A percentile compares a stretch with the other conserved stretches of the same genome.
Conservation (phyloP, 176 grass and related monocot species). For the Juncus inflexus region DNA sequence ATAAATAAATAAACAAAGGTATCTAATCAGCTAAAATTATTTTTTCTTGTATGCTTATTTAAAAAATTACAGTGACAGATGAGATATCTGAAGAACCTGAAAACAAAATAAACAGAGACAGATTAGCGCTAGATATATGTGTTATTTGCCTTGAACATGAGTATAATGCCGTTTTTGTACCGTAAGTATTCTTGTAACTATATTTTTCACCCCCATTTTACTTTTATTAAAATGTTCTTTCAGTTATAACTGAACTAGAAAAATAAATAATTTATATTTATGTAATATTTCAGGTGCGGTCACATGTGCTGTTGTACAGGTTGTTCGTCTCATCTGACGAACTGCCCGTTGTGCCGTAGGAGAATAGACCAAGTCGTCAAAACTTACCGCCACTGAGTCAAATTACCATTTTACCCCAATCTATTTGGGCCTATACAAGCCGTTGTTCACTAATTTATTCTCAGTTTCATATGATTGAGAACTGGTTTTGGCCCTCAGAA, state of each 20-base stretch:
- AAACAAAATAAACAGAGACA: slow-evolving; percentile 57
- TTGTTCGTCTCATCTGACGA: slow-evolving; percentile 71
- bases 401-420: background rate
- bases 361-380: slow-evolving; percentile 81
- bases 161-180: slow-evolving; percentile 98
- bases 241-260: background rate
- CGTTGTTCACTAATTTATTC: background rate
- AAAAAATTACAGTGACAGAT: slow-evolving; percentile 34
- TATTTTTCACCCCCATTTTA: background rate
- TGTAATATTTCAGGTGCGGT: slow-evolving; percentile 61
- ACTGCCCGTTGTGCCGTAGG: slow-evolving; percentile 86
- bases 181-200: slow-evolving; percentile 52
- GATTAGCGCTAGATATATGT: slow-evolving; percentile 75
- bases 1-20: too few relatives aligned
- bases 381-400: slow-evolving; percentile 67
- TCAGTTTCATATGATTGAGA: background rate
- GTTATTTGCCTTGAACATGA: slow-evolving; percentile 99
- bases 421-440: background rate
- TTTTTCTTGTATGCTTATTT: too few relatives aligned
- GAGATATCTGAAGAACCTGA: slow-evolving; percentile 37
- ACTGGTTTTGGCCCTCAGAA: background rate
- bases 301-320: slow-evolving; percentile 95
- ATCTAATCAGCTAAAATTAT: too few relatives aligned
- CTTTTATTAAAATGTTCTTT: background rate
- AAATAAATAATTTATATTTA: background rate